phyloP scores from a whole-genome alignment of 2,329 filamentous ascomycete species.

The Penicillium sp. region DNA sequence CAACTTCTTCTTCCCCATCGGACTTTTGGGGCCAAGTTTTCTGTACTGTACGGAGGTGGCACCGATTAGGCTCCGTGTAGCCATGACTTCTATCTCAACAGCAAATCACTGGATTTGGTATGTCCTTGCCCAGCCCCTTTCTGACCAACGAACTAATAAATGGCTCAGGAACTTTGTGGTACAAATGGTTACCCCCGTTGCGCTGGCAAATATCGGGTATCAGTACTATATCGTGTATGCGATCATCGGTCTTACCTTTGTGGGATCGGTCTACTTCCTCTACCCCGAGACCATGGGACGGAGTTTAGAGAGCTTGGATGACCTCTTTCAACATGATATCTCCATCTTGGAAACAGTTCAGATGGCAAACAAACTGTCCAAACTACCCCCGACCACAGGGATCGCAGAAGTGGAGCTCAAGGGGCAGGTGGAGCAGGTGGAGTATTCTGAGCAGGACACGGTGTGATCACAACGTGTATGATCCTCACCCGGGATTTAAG shows the following conservation, averaged over 20 bases:
- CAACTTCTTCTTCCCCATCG: slow-evolving; percentile 7
- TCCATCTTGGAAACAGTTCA: background rate
- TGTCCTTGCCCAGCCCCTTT: background rate
- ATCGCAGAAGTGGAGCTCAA: background rate
- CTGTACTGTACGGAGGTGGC: slow-evolving; percentile 5
- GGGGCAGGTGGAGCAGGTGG: background rate
- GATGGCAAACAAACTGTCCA: background rate
- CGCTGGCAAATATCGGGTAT: slow-evolving; percentile 1
- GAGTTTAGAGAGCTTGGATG: slow-evolving; percentile 13
- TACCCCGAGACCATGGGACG: slow-evolving; percentile 24
- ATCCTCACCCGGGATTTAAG: too few relatives aligned
- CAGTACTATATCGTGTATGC: slow-evolving; percentile 4
- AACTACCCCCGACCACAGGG: background rate
- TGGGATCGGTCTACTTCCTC: slow-evolving; percentile 19
- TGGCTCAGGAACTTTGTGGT: slow-evolving; percentile 3
- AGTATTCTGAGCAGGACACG: background rate
- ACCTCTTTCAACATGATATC: background rate
- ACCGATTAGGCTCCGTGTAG: background rate
- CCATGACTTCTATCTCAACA: slow-evolving; percentile 1
- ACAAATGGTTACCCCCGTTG: slow-evolving; percentile 5
- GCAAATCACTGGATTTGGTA: slow-evolving; percentile 10
- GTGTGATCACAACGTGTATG: background rate
- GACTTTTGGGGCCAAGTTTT: slow-evolving; percentile 1
- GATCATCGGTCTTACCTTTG: slow-evolving; percentile 18
- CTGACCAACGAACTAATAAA: background rate